phyloP scores from a whole-genome alignment of 495 filamentous ascomycete genomes.

The Tuber borchii region DNA sequence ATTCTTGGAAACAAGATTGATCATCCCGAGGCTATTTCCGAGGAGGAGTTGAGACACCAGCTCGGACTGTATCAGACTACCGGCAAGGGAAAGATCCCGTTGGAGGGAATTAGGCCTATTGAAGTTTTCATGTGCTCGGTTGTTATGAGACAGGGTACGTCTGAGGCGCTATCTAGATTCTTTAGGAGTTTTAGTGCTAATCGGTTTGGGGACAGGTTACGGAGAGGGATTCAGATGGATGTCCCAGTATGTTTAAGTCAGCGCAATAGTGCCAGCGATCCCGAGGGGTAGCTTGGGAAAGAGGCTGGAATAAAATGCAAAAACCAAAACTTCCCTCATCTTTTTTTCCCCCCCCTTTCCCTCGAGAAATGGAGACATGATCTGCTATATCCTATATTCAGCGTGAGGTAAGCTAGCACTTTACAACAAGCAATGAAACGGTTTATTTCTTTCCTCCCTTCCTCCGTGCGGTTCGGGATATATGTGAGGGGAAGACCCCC shows the following conservation, averaged over 20 bases:
- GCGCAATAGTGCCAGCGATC: background rate
- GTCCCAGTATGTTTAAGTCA: conserved; percentile 63
- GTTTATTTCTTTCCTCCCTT: background rate
- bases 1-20: conserved; percentile 98
- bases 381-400: background rate
- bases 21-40: conserved; percentile 85
- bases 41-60: conserved; percentile 87
- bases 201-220: conserved; percentile 49
- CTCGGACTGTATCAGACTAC: conserved; percentile 93
- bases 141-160: conserved; percentile 87
- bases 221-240: conserved; percentile 74
- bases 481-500: background rate
- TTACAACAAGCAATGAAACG: background rate
- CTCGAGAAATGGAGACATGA: background rate
- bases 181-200: conserved; percentile 13
- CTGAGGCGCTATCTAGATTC: conserved; percentile 14
- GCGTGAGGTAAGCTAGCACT: background rate
- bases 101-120: conserved; percentile 90
- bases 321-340: background rate
- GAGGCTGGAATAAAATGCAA: background rate
- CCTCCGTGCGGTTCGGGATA: background rate
- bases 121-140: conserved; percentile 99
- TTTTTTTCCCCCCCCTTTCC: background rate
- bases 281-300: background rate
- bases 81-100: conserved; percentile 92